Evolutionary conservation across 2,329 filamentous ascomycete species (phyloP).

Genomic region (Orbilia brochopaga): DNA sequence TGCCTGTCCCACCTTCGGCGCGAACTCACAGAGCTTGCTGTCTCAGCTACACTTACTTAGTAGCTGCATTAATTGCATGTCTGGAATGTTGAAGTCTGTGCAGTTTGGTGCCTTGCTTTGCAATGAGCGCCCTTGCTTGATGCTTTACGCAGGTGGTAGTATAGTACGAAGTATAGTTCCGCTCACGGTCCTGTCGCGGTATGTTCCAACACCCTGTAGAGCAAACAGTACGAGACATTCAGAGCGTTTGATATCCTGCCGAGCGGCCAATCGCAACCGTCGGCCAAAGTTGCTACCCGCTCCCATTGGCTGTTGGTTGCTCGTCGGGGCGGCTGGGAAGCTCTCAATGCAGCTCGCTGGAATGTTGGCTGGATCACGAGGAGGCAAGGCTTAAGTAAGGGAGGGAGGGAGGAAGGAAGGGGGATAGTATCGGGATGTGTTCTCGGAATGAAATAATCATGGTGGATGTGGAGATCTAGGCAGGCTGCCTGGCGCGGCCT

Average conservation of each 20-base stretch:
- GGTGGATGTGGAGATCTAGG: no score
- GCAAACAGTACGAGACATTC: slow-evolving; percentile 4
- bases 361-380: slow-evolving; percentile 51
- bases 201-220: background rate
- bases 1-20: no score
- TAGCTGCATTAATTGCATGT: no score
- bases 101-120: no score
- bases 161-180: background rate
- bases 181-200: background rate
- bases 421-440: background rate
- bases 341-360: slow-evolving; percentile 26
- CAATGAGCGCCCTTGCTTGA: no score
- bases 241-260: background rate
- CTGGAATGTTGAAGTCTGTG: no score
- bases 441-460: background rate
- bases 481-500: no score
- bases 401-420: no score
- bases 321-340: slow-evolving; percentile 13
- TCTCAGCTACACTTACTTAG: no score
- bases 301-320: slow-evolving; percentile 17
- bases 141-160: no score
- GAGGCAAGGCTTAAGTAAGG: background rate
- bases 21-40: no score
- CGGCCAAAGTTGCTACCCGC: background rate
- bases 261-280: background rate